phyloP scores from a whole-genome alignment of 2,329 filamentous ascomycete genomes.

The Phoma sp. region DNA sequence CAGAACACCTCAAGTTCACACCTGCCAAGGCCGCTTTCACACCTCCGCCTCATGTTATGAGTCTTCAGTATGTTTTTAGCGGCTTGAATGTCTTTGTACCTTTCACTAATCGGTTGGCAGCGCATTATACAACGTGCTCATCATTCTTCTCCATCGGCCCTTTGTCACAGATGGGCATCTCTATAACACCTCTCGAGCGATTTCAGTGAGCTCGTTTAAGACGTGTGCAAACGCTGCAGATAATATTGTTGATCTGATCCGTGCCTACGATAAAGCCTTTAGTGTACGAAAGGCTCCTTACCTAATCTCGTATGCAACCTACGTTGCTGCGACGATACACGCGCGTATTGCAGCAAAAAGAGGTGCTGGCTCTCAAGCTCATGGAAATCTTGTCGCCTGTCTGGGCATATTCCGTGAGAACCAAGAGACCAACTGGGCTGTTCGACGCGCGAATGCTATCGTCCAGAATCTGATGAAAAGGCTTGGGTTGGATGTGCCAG shows the following conservation, averaged over 20 bases:
- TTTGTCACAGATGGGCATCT: conserved; percentile 59
- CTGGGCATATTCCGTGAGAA: conserved; percentile 56
- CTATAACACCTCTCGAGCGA: conserved; percentile 48
- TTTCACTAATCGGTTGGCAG: conserved; percentile 14
- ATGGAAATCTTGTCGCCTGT: conserved; percentile 49
- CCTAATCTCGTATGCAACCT: conserved; percentile 62
- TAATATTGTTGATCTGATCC: conserved; percentile 53
- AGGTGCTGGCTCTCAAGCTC: conserved; percentile 46
- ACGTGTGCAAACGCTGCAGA: conserved; percentile 55
- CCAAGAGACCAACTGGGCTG: conserved; percentile 58
- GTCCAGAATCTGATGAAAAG: conserved; percentile 55
- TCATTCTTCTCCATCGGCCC: conserved; percentile 61
- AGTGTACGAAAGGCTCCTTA: conserved; percentile 58
- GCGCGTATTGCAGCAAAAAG: conserved; percentile 56
- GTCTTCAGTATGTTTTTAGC: conserved; percentile 26
- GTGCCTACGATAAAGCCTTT: conserved; percentile 55
- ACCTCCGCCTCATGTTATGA: conserved; percentile 46
- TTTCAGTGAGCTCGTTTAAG: conserved; percentile 53
- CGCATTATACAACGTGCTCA: conserved; percentile 57
- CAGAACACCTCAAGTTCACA: conserved; percentile 51
- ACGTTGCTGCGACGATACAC: conserved; percentile 61
- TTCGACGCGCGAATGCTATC: conserved; percentile 54
- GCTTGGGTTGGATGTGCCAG: conserved; percentile 31
- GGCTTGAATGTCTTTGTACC: too few relatives aligned
- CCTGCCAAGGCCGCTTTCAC: conserved; percentile 31